phyloP scores from a whole-genome alignment of 768 basidiomycete species.

The Termitomyces sp. region DNA sequence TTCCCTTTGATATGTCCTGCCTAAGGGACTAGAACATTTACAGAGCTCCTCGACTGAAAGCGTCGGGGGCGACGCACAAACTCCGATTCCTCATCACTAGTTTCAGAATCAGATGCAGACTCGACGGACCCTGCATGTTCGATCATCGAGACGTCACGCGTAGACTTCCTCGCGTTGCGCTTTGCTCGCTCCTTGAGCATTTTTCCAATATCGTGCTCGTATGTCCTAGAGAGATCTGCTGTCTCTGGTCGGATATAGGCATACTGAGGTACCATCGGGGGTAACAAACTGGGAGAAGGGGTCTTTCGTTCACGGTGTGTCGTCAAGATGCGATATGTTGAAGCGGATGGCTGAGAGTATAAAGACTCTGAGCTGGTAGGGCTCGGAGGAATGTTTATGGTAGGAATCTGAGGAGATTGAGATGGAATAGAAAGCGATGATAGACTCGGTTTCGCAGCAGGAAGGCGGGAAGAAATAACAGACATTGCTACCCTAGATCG shows the following conservation, averaged over 20 bases:
- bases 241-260: not conserved
- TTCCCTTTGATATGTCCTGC: not conserved
- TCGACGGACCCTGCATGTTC: slow-evolving; percentile 14
- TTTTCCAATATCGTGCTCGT: slow-evolving; percentile 6
- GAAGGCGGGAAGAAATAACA: not conserved
- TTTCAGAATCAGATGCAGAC: not conserved
- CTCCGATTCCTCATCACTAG: not conserved
- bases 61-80: not conserved
- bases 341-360: slow-evolving; percentile 14
- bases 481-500: not conserved
- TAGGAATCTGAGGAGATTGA: too few species aligned
- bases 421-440: slow-evolving; percentile 1
- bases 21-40: too few species aligned
- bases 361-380: slow-evolving; percentile 7
- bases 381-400: not conserved
- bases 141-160: slow-evolving; percentile 9
- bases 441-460: not conserved
- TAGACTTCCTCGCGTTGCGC: slow-evolving; percentile 4
- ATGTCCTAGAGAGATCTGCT: not conserved
- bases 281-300: not conserved
- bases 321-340: not conserved
- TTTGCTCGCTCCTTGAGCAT: slow-evolving; percentile 14
- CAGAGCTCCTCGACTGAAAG: too few species aligned
- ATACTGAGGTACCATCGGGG: slow-evolving; percentile 2
- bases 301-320: not conserved